A percentile compares a stretch with the other conserved stretches of the same genome.
Conservation (phyloP, 2,329 filamentous ascomycete species). For the Fonsecaea multimorphosa region DNA sequence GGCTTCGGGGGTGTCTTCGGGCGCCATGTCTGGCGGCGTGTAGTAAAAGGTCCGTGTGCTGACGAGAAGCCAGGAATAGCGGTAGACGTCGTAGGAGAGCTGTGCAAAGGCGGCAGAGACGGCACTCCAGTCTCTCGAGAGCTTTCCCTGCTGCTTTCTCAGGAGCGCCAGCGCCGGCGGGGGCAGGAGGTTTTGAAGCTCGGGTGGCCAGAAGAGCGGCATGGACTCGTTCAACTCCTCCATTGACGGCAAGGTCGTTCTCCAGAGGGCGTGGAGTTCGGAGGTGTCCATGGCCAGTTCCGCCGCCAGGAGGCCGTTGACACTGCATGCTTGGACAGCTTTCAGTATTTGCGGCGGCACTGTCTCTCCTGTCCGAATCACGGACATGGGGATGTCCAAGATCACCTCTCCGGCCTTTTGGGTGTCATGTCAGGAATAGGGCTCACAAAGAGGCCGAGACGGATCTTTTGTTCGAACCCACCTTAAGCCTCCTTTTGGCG, state of each 20-base stretch:
- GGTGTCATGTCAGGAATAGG: conserved; percentile 2
- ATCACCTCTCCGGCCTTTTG: conserved; percentile 20
- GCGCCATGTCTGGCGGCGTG: conserved; percentile 50
- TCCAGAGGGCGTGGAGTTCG: conserved; percentile 6
- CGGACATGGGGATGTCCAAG: conserved; percentile 15
- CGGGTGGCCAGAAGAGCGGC: conserved; percentile 17
- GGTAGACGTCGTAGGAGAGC: conserved; percentile 8
- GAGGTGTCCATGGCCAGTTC: conserved; percentile 20
- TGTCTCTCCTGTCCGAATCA: conserved; percentile 12
- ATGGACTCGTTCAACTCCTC: conserved; percentile 9
- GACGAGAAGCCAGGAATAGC: conserved; percentile 65
- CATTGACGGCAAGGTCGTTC: conserved; percentile 12
- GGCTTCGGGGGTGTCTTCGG: conserved; percentile 37
- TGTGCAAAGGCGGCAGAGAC: conserved; percentile 3
- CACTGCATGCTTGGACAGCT: conserved; percentile 1
- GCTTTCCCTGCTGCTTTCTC: conserved; percentile 14
- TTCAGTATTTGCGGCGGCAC: neutral
- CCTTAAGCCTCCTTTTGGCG: conserved; percentile 17
- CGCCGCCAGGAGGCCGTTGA: conserved; percentile 22
- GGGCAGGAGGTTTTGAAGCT: conserved; percentile 12
- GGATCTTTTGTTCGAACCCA: no score
- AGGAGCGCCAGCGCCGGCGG: conserved; percentile 9
- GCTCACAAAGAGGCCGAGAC: no score
- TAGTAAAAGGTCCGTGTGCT: conserved; percentile 68
- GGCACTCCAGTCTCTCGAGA: conserved; percentile 20